These are phyloP conservation scores for Puccinia polysora DNA, from an alignment of 1,284 basidiomycete species.

Conservation along the genomic window DNA sequence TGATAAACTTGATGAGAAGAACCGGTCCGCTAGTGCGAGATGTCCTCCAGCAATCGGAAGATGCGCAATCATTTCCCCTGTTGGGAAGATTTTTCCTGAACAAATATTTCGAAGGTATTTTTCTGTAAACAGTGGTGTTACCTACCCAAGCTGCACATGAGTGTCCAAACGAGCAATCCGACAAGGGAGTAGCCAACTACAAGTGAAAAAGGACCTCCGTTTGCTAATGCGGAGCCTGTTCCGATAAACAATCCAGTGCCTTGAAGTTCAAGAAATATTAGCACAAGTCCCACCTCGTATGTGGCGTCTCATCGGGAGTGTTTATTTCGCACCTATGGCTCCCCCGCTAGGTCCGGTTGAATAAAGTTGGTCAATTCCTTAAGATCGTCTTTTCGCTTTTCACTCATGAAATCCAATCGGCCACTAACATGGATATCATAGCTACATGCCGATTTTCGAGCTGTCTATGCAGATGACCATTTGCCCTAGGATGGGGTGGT, in stretches of 20 bases:
- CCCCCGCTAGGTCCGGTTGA: constrained; percentile 11
- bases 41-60: constrained; percentile 43
- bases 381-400: background rate
- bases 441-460: constrained; percentile 43
- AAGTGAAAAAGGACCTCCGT: constrained; percentile 30
- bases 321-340: no score
- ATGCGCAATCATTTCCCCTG: constrained; percentile 44
- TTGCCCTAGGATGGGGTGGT: background rate
- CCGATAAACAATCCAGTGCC: constrained; percentile 42
- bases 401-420: background rate
- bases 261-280: background rate
- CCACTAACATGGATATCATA: constrained; percentile 43
- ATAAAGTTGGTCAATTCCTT: background rate
- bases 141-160: constrained; percentile 44
- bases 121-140: background rate
- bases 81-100: background rate
- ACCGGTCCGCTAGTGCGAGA: constrained; percentile 37
- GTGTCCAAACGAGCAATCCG: constrained; percentile 34
- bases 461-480: constrained; percentile 37
- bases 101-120: background rate
- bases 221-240: constrained; percentile 36
- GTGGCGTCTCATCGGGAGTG: no score
- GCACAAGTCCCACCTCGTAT: no score
- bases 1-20: constrained; percentile 44
- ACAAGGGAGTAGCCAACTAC: constrained; percentile 32